Evolutionary conservation across 2,329 filamentous ascomycete genomes (phyloP), one percentile per base, ranked within the genome.

Genomic region (Penicillium sp.): DNA sequence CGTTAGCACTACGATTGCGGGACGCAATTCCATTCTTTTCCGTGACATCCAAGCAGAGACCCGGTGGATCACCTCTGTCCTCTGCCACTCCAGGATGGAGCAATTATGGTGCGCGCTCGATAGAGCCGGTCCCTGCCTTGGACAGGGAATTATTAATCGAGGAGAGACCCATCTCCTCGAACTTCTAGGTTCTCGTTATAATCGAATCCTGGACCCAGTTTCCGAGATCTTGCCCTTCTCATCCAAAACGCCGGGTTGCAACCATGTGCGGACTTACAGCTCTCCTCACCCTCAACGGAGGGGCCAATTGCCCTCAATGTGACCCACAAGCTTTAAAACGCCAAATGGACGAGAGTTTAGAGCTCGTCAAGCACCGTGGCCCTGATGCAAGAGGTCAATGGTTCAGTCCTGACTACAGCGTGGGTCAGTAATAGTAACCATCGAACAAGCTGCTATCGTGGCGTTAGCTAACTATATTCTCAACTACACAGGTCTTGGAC

Each of bases 381-480:
- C 81, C 82, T 5, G 82, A 84, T 66, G 73, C 76, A 29, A 71
- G 73, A 56, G 81, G 79, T n/a, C 69, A 77, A 56, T 83, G 81
- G 81, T 77, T 83, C 60, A 80, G 76, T 62, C 62, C 73, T n/a
- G 76, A 82, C 66, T 72, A 73, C 55, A 71, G 76, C 55, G 76
- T 82, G 66, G 78, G 79, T 82, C 41, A 55, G 66, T 58, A 26
- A 38, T 31, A 11, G 6, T 26, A 11, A 8, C 13, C 13, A n/a
- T 7, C 13, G 15, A 2, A 30, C 7, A 13, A 45, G 13, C 3
- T 38, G 2, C 11, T 15, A 21, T 29, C 21, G 3, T 23, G 19
- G 15, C 21, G 30, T 19, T 8, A n/a, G 21, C 31, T 31, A 52
- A 57, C 41, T 15, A 7, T 56, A n/a, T 7, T 8, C 35, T 60